Evolutionary conservation across 2,329 filamentous ascomycete genomes (phyloP), one percentile per base, ranked within the genome.

Genomic region (Trichoderma aggressivum): DNA sequence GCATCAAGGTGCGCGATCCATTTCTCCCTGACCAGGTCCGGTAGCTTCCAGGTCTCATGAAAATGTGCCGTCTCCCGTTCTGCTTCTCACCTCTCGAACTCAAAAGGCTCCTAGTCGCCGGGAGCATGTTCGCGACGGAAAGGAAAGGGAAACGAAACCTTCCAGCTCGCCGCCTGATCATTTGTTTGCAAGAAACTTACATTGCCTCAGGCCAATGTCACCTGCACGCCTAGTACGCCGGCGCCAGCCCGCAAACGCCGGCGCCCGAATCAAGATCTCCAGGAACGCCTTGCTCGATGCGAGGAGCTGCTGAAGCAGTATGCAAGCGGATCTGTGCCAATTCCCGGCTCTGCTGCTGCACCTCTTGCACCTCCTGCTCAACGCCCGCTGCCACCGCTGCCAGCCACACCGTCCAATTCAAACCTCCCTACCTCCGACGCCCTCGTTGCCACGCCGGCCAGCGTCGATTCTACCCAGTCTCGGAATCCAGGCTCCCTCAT

Each of bases 231-330:
- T 5, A 89, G 87, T 74, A 89, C 85, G 24, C 88, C 88, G 1
- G 88, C 88, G 8, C 87, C 87, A 7, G 86, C 87, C 32, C 85
- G 87, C 71, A 89, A 89, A 80, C 84, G 88, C 53, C 82, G 86
- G 73, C 82, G 87, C 61, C 88, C 88, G 11, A 89, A 89, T 67
- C 87, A 89, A 75, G 88, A 89, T 75, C 82, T 90, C 14, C 87
- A 89, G 75, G 87, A 90, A 78, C 84, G 88, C 50, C 81, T 90
- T 43, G 86, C 87, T 5, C 82, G 87, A 70, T 89, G 87, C 73
- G 88, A 90, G 75, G 86, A 87, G 73, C 79, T 89, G 50, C 78
- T 89, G 26, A 88, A 87, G 74, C 85, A 87, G 72, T 89, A 89
- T 78, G 86, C 86, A 7, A 78, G 77, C 72, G 80, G 78, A n/a